Base-by-base conservation (phyloP, 1,284 basidiomycete genomes). In the Athelia sp. region DNA sequence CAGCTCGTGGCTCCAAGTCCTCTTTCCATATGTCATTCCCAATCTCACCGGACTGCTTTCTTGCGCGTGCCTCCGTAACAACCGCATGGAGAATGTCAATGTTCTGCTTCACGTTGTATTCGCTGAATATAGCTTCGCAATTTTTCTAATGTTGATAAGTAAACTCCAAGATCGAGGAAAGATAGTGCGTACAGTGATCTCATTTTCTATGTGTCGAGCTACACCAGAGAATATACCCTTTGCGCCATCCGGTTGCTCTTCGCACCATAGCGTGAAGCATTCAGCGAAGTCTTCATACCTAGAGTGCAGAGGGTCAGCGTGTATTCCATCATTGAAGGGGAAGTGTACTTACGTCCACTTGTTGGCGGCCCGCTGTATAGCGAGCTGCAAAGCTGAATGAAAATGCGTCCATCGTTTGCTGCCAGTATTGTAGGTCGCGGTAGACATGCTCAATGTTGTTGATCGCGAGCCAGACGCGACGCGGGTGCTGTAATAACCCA, bases 301-400 rank as follows among this genome's bases (percentile, higher is more conserved):
- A 54, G 23, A 35, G 29, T 26, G 21, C 49, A 54, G 43, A 34
- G 19, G 21, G 26, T 17, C 36, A 40, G 48, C 46, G 50, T 45
- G 17, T 15, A 40, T 40, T 18, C 24, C 45, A 47, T 22, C 13
- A 23, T 3, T 23, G 14, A 43, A n/a, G 31, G 6, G 32, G 40
- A n/a, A n/a, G n/a, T n/a, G n/a, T n/a, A 80, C 86, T 59, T 56
- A 87, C 87, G 84, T 84, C 87, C 87, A 90, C 59, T 88, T 88
- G 62, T 85, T 82, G 3, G 85, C 79, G n/a, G 84, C 76, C 18
- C 84, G 74, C 57, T 86, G 84, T 21, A 87, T 79, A 14, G 87
- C 87, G 13, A 87, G 77, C 59, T 87, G 83, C 23, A 90, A 64
- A 0, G 87, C 87, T 1, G 84, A 82, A 53, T 83, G 79, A 53